These are phyloP conservation scores for Phaffia tasmanica DNA, from an alignment of 768 basidiomycete species.

Conservation along the genomic window DNA sequence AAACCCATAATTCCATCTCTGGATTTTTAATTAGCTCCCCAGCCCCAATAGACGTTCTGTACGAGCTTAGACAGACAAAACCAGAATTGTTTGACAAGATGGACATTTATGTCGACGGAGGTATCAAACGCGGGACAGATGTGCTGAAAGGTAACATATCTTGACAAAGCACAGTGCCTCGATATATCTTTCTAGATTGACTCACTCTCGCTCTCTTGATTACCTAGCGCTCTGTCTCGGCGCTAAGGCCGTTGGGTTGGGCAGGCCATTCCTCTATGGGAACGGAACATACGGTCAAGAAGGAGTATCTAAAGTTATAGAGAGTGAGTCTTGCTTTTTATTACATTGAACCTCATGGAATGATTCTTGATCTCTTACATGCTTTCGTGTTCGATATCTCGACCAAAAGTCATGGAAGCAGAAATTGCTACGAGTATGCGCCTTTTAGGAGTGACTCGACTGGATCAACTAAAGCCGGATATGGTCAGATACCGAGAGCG, in stretches of 20 bases:
- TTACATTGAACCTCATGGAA: no score
- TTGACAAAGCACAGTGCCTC: no score
- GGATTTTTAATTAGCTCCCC: constrained; percentile 1
- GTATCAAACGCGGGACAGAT: constrained; percentile 26
- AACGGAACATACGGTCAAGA: constrained; percentile 38
- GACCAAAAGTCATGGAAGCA: constrained; percentile 38
- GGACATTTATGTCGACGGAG: constrained; percentile 48
- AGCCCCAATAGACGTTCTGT: constrained; percentile 25
- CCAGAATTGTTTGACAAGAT: constrained; percentile 35
- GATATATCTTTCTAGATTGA: background rate
- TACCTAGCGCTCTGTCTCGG: constrained; percentile 61
- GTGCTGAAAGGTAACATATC: constrained; percentile 50
- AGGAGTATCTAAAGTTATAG: constrained; percentile 36
- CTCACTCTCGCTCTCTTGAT: background rate
- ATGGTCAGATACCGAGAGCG: constrained; percentile 30
- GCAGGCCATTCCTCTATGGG: constrained; percentile 40
- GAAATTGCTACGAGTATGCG: constrained; percentile 41
- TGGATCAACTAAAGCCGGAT: constrained; percentile 38
- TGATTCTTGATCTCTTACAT: no score
- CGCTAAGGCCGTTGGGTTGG: constrained; percentile 39
- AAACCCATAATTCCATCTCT: background rate
- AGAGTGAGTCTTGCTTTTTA: constrained; percentile 17
- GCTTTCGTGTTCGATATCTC: constrained; percentile 1
- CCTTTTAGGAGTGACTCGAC: constrained; percentile 39
- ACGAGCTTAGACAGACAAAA: constrained; percentile 26